A percentile compares a stretch with the other conserved stretches of the same genome.
Evolutionary conservation across 139 green algal species (phyloP).

Genomic region (Axilococcus clingmanii): DNA sequence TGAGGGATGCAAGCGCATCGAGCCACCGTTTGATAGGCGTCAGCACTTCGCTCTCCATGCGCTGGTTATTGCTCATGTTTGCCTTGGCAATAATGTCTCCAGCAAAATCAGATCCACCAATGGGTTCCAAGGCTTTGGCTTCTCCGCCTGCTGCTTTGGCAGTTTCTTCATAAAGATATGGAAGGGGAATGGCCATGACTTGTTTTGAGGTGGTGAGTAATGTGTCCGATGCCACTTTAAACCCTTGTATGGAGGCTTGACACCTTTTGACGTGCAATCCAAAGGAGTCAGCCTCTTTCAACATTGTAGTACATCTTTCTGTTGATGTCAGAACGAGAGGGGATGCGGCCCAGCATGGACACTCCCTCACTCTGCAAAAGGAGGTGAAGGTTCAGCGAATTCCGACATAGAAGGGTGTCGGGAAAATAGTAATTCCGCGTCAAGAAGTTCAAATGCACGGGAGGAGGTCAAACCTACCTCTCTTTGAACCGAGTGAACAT

Average conservation of each 20-base stretch:
- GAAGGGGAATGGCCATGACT: background rate
- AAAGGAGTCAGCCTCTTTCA: constrained; percentile 3
- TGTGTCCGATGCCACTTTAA: constrained; percentile 5
- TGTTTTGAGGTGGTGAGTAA: background rate
- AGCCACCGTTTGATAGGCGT: constrained; percentile 10
- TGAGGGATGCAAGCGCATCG: background rate
- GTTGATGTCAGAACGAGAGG: constrained; percentile 2
- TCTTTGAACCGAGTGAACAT: too few relatives aligned
- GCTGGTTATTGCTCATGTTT: background rate
- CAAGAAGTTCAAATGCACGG: too few relatives aligned
- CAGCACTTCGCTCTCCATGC: constrained; percentile 6
- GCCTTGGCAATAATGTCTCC: background rate
- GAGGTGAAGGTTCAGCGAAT: too few relatives aligned
- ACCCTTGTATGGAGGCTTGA: background rate
- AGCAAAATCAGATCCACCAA: constrained; percentile 2
- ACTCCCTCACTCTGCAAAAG: too few relatives aligned
- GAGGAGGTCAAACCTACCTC: too few relatives aligned
- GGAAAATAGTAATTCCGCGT: too few relatives aligned
- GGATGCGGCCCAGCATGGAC: too few relatives aligned
- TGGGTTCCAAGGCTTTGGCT: background rate
- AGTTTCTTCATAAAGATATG: constrained; percentile 1
- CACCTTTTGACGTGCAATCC: background rate
- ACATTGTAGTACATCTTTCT: background rate
- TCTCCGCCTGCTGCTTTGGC: constrained; percentile 1
- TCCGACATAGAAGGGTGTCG: too few relatives aligned